These are phyloP conservation scores for Jaltomata sinuosa DNA, from an alignment of 257 asterid genomes.

Conservation along the genomic window DNA sequence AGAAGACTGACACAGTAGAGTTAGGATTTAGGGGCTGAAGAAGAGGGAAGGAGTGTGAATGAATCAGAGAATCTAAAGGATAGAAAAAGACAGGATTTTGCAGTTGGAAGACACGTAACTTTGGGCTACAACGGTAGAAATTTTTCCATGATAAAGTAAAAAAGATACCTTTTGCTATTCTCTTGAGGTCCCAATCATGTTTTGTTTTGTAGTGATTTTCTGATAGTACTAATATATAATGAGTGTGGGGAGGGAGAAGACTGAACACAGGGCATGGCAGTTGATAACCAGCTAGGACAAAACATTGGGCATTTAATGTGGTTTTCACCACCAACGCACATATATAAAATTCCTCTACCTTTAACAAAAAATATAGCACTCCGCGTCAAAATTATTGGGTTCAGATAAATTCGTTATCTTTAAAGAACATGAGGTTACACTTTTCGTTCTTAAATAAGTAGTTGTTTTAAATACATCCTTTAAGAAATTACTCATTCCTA, in stretches of 20 bases:
- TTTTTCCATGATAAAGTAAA: background rate
- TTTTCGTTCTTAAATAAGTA: no score
- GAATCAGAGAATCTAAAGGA: constrained; percentile 45
- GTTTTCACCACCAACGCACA: background rate
- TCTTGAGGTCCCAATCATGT: background rate
- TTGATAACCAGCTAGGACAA: background rate
- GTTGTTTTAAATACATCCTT: no score
- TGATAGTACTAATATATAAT: background rate
- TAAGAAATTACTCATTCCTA: no score
- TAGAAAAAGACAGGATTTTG: constrained; percentile 36
- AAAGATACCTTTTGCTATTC: background rate
- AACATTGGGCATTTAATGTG: background rate
- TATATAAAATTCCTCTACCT: no score
- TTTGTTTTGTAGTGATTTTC: background rate
- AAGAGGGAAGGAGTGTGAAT: constrained; percentile 12
- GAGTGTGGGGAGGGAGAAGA: background rate
- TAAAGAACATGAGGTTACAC: no score
- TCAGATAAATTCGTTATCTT: no score
- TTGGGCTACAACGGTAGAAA: constrained; percentile 45
- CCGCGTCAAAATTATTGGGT: no score
- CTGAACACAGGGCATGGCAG: background rate
- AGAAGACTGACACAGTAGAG: background rate
- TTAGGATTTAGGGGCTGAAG: background rate
- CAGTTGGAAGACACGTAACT: constrained; percentile 25
- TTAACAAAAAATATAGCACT: no score